Conservation (phyloP, 2,329 filamentous ascomycete genomes). For the Talaromyces albobiverticillius region DNA sequence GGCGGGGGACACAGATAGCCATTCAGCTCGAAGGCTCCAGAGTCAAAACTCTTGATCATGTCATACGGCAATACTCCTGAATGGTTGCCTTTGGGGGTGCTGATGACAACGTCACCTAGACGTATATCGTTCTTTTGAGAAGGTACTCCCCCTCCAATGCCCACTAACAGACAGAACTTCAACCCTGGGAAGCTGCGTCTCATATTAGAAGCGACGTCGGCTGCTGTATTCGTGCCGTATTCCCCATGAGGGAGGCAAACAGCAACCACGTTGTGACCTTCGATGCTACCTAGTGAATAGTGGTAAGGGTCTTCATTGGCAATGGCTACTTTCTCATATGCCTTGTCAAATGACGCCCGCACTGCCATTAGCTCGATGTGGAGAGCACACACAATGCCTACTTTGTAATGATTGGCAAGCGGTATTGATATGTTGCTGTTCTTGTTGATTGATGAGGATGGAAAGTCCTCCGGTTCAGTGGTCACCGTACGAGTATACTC, state of each 20-base stretch:
- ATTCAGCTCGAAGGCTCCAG: slow-evolving; percentile 4
- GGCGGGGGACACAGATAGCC: slow-evolving; percentile 9
- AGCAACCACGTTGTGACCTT: slow-evolving; percentile 23
- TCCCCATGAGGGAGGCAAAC: slow-evolving; percentile 22
- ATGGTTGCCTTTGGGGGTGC: slow-evolving; percentile 17
- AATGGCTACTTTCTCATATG: slow-evolving; percentile 12
- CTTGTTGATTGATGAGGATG: not conserved
- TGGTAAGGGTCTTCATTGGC: slow-evolving; percentile 20
- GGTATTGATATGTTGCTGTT: not conserved
- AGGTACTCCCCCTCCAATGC: slow-evolving; percentile 27
- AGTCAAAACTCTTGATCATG: slow-evolving; percentile 15
- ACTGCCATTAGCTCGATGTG: slow-evolving; percentile 25
- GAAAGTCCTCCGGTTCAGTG: slow-evolving; percentile 1
- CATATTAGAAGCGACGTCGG: slow-evolving; percentile 21
- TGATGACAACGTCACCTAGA: slow-evolving; percentile 28
- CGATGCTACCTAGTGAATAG: slow-evolving; percentile 26
- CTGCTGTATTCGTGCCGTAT: slow-evolving; percentile 23
- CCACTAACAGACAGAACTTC: slow-evolving; percentile 25
- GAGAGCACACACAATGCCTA: slow-evolving; percentile 29
- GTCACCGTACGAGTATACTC: not conserved
- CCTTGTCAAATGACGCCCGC: slow-evolving; percentile 22
- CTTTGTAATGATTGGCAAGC: slow-evolving; percentile 19
- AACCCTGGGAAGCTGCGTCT: slow-evolving; percentile 21
- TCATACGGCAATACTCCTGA: slow-evolving; percentile 19
- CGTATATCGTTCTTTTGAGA: slow-evolving; percentile 15